phyloP scores from a whole-genome alignment of 305 asterid species.

The Salvia sclarea region DNA sequence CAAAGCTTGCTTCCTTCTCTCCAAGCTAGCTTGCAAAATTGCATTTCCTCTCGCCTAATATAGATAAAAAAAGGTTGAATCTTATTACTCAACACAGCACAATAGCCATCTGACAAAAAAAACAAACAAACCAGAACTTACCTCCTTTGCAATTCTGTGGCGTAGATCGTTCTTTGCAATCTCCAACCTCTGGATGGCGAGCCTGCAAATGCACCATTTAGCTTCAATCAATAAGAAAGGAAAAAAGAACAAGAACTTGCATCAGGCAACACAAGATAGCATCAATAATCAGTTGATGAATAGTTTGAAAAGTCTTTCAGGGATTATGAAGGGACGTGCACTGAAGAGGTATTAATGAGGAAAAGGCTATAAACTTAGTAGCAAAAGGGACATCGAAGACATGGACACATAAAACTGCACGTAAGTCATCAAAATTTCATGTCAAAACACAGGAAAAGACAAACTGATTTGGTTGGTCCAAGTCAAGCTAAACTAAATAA shows the following conservation, averaged over 20 bases:
- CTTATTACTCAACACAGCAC: conserved; percentile 29
- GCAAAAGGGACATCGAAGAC: background rate
- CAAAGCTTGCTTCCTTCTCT: conserved; percentile 97
- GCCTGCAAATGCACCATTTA: conserved; percentile 52
- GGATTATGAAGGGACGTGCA: background rate
- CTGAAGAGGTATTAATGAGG: background rate
- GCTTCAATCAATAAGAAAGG: conserved; percentile 28
- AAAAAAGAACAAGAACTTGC: conserved; percentile 14
- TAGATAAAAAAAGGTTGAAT: conserved; percentile 30
- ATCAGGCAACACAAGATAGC: conserved; percentile 9
- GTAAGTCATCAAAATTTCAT: background rate
- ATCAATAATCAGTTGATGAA: conserved; percentile 22
- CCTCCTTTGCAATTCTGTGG: conserved; percentile 96
- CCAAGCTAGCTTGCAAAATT: conserved; percentile 98
- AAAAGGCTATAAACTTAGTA: background rate
- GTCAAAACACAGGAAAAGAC: conserved; percentile 4
- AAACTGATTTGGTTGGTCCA: background rate
- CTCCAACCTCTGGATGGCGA: conserved; percentile 95
- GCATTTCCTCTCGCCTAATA: conserved; percentile 98
- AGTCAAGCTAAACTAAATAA: background rate
- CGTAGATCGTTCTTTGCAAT: conserved; percentile 86
- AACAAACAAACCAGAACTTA: conserved; percentile 32
- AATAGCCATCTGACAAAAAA: conserved; percentile 11
- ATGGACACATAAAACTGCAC: background rate
- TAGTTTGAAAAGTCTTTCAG: conserved; percentile 7